phyloP scores from a whole-genome alignment of 176 grass and related monocot species.

The Oryza nivara region DNA sequence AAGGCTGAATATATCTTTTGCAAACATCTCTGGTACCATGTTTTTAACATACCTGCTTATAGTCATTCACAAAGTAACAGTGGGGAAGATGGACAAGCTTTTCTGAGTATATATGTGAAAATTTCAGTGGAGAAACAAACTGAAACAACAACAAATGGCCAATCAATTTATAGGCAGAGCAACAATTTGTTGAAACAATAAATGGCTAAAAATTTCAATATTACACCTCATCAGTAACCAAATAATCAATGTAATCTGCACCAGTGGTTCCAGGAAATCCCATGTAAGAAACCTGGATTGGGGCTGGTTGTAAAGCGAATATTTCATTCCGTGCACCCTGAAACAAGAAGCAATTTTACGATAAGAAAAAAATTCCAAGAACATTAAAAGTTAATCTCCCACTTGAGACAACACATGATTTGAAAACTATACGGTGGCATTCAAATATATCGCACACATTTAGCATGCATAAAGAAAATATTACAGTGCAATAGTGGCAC shows the following conservation, averaged over 20 bases:
- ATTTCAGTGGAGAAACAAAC: conserved; percentile 65
- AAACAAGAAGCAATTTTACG: conserved; percentile 3
- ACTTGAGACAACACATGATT: background rate
- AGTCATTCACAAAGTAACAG: conserved; percentile 86
- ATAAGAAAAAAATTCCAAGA: background rate
- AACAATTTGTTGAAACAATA: conserved; percentile 29
- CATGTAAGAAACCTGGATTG: conserved; percentile 77
- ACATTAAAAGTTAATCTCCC: conserved; percentile 3
- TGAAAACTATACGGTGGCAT: background rate
- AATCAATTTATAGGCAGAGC: conserved; percentile 22
- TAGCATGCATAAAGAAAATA: background rate
- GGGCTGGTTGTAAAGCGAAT: conserved; percentile 65
- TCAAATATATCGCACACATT: background rate
- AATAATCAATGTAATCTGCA: conserved; percentile 69
- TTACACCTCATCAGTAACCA: conserved; percentile 62
- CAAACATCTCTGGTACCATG: conserved; percentile 38
- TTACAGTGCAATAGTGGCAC: background rate
- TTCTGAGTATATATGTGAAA: conserved; percentile 76
- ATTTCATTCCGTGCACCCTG: conserved; percentile 70
- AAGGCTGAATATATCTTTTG: conserved; percentile 53
- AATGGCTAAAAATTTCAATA: conserved; percentile 19
- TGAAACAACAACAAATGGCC: conserved; percentile 36
- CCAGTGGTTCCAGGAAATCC: conserved; percentile 72
- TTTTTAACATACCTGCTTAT: conserved; percentile 59
- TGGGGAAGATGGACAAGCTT: conserved; percentile 81